Percentiles rank a stretch among this genome's conserved stretches.
These are phyloP conservation scores for Discostella stelligeroides DNA, from an alignment of 108 stramenopile genomes.

Conservation along the genomic window DNA sequence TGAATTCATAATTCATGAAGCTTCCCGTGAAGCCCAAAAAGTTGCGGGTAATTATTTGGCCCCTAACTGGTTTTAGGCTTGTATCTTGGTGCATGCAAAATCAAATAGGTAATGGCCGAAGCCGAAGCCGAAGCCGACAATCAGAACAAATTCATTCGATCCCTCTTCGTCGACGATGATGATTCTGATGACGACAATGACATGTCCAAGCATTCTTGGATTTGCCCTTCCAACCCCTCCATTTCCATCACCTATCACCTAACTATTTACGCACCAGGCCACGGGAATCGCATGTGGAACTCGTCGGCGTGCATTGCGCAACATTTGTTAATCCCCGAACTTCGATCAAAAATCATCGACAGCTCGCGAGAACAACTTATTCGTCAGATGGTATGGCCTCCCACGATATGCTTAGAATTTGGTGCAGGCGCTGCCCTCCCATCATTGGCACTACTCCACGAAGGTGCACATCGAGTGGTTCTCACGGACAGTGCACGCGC, in stretches of 20 bases:
- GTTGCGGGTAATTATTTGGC: too few relatives aligned
- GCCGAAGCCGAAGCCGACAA: too few relatives aligned
- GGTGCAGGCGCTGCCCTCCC: conserved; percentile 29
- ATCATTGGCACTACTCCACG: conserved; percentile 7
- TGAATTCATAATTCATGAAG: too few relatives aligned
- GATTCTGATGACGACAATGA: too few relatives aligned
- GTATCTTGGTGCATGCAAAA: too few relatives aligned
- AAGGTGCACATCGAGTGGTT: conserved; percentile 4
- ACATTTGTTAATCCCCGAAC: conserved; percentile 1
- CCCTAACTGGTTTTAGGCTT: too few relatives aligned
- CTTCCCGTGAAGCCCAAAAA: too few relatives aligned
- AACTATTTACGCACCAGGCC: conserved; percentile 4
- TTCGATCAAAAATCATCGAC: not conserved
- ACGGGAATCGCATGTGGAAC: conserved; percentile 11
- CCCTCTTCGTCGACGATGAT: too few relatives aligned
- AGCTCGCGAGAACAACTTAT: not conserved
- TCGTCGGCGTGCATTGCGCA: conserved; percentile 7
- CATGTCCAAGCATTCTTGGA: too few relatives aligned
- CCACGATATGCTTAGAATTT: conserved; percentile 11
- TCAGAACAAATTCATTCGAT: too few relatives aligned
- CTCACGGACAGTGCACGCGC: conserved; percentile 10
- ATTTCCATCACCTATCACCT: conserved; percentile 9
- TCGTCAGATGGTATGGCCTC: conserved; percentile 7
- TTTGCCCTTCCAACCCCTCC: too few relatives aligned
- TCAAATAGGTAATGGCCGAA: too few relatives aligned